Percentiles rank a stretch among this genome's conserved stretches.
Evolutionary conservation across 441 rosid species (phyloP).

Genomic region (Omphalea diandra): DNA sequence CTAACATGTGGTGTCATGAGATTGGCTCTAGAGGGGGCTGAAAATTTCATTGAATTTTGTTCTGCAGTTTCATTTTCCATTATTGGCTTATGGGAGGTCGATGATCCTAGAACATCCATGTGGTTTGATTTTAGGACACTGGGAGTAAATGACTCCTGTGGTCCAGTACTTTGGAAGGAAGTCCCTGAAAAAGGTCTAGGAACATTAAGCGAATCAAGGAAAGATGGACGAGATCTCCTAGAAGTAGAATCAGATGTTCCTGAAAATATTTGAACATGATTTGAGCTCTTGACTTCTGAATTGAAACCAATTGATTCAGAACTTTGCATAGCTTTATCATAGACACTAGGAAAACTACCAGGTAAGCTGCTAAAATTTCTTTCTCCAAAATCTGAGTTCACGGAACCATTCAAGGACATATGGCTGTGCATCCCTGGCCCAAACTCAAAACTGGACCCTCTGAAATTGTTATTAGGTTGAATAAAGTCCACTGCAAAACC

Average conservation of each 20-base stretch:
- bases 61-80: conserved; percentile 37
- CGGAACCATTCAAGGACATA: conserved; percentile 31
- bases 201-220: conserved; percentile 79
- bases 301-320: conserved; percentile 46
- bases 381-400: conserved; percentile 32
- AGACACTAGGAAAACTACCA: conserved; percentile 35
- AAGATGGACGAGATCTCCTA: conserved; percentile 79
- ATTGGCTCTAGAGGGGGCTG: conserved; percentile 36
- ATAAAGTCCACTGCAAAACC: conserved; percentile 40
- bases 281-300: conserved; percentile 44
- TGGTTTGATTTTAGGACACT: conserved; percentile 37
- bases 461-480: conserved; percentile 35
- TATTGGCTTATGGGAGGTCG: conserved; percentile 35
- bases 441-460: conserved; percentile 44
- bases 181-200: conserved; percentile 49
- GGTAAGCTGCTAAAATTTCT: conserved; percentile 46
- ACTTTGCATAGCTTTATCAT: conserved; percentile 30
- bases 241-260: conserved; percentile 50
- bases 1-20: conserved; percentile 23
- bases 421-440: conserved; percentile 31
- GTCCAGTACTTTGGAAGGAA: conserved; percentile 39
- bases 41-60: conserved; percentile 29
- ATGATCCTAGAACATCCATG: conserved; percentile 36
- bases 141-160: conserved; percentile 34
- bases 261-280: conserved; percentile 34